phyloP scores from a whole-genome alignment of 805 yeast species.

The Komagataella populi region DNA sequence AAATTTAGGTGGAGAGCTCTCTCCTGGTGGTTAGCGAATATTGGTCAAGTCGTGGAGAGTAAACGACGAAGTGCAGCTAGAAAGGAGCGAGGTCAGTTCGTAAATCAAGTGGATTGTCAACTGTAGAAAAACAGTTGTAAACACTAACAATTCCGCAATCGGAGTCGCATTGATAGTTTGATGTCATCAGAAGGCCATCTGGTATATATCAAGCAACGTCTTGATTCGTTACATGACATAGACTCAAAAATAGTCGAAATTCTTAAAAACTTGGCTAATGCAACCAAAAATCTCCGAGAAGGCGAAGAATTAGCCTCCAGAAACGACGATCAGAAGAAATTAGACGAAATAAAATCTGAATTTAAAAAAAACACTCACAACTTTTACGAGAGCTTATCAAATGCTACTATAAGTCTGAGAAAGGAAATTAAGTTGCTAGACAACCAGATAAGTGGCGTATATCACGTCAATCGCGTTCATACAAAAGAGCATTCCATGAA shows the following conservation, averaged over 20 bases:
- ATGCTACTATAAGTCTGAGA: conserved; percentile 45
- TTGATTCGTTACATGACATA: conserved; percentile 36
- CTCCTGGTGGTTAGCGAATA: background rate
- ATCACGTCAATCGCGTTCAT: conserved; percentile 21
- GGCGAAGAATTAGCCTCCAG: conserved; percentile 9
- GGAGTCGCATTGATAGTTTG: background rate
- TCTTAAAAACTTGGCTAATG: conserved; percentile 31
- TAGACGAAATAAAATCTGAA: conserved; percentile 17
- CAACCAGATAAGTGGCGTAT: conserved; percentile 36
- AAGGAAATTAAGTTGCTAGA: conserved; percentile 56
- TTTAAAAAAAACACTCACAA: conserved; percentile 29
- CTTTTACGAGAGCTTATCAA: conserved; percentile 42
- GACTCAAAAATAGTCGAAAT: conserved; percentile 38
- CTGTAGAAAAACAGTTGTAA: background rate
- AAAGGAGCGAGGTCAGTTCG: too few relatives aligned
- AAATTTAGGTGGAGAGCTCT: background rate
- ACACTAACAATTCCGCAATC: background rate
- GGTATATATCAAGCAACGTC: conserved; percentile 34
- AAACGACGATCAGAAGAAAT: conserved; percentile 8
- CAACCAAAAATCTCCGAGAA: conserved; percentile 26
- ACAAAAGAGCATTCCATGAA: background rate
- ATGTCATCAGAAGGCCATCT: background rate
- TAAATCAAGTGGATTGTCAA: too few relatives aligned
- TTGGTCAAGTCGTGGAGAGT: background rate
- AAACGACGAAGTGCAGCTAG: too few relatives aligned